These are phyloP conservation scores for Thielaviopsis populi DNA, from an alignment of 2,329 filamentous ascomycete genomes.

Conservation along the genomic window DNA sequence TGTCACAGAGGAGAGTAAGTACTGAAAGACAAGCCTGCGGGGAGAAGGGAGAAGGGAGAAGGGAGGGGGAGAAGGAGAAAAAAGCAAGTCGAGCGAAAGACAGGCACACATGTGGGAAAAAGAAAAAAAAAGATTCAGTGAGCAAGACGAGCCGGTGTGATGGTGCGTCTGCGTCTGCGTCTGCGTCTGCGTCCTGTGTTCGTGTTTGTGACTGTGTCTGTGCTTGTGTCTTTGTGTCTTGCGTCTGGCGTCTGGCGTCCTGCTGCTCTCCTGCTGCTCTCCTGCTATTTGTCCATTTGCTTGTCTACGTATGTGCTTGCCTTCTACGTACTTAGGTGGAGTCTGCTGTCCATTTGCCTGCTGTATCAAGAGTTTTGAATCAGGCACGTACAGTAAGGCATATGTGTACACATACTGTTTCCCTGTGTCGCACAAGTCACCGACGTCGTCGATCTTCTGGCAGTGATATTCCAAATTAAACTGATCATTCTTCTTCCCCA, in stretches of 20 bases:
- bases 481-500: not conserved
- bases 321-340: not conserved
- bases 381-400: not conserved
- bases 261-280: not conserved
- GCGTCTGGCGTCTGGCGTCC: too few species aligned
- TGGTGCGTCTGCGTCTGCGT: not conserved
- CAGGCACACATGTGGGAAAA: not conserved
- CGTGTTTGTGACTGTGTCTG: not conserved
- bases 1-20: too few species aligned
- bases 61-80: not conserved
- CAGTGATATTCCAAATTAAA: not conserved
- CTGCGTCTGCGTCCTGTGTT: not conserved
- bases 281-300: not conserved
- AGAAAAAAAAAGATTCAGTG: not conserved
- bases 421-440: not conserved
- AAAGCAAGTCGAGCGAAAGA: not conserved
- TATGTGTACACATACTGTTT: not conserved
- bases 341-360: not conserved
- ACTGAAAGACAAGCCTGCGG: too few species aligned
- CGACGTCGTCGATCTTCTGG: not conserved
- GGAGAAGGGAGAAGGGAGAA: not conserved
- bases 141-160: not conserved
- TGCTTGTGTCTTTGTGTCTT: not conserved
- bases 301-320: too few species aligned
- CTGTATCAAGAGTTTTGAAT: not conserved